Evolutionary conservation across 352 stramenopile species (phyloP).

Genomic region (Nothophytophthora sp.): DNA sequence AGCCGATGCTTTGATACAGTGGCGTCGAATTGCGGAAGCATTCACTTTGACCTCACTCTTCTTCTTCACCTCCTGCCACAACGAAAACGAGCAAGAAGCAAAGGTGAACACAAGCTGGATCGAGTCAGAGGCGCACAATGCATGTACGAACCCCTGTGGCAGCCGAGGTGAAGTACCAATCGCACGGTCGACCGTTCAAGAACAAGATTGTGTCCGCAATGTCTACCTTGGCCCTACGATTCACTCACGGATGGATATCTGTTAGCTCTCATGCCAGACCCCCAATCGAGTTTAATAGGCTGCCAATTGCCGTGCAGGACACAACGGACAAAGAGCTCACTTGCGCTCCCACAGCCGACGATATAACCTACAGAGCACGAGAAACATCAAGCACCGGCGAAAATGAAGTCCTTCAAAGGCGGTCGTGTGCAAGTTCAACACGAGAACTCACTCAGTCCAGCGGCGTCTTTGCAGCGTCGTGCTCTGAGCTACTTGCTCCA

Average conservation of each 20-base stretch:
- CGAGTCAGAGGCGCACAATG: neutral
- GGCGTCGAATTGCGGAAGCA: slow-evolving; percentile 13
- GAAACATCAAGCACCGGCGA: too few relatives aligned
- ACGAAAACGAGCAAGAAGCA: neutral
- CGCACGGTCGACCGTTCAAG: slow-evolving; percentile 30
- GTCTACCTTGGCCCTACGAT: slow-evolving; percentile 48
- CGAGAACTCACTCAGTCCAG: slow-evolving; percentile 55
- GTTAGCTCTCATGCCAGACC: neutral
- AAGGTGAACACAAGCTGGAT: neutral
- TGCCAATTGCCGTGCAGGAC: neutral
- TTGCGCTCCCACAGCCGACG: slow-evolving; percentile 58
- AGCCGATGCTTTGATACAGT: slow-evolving; percentile 39
- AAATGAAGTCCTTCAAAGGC: too few relatives aligned
- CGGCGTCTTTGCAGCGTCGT: slow-evolving; percentile 47
- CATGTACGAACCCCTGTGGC: slow-evolving; percentile 39
- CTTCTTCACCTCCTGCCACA: slow-evolving; percentile 47
- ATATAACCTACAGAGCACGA: slow-evolving; percentile 38
- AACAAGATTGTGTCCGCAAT: slow-evolving; percentile 63
- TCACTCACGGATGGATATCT: neutral
- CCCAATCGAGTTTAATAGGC: too few relatives aligned
- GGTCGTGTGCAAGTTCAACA: too few relatives aligned
- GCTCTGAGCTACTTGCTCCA: slow-evolving; percentile 52
- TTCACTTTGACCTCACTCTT: slow-evolving; percentile 32
- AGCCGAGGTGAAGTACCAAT: slow-evolving; percentile 70
- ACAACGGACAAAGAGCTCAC: slow-evolving; percentile 20